Evolutionary conservation across 192 early-diverging fungal genomes (phyloP).

Genomic region (Ramicandelaber brevisporus): DNA sequence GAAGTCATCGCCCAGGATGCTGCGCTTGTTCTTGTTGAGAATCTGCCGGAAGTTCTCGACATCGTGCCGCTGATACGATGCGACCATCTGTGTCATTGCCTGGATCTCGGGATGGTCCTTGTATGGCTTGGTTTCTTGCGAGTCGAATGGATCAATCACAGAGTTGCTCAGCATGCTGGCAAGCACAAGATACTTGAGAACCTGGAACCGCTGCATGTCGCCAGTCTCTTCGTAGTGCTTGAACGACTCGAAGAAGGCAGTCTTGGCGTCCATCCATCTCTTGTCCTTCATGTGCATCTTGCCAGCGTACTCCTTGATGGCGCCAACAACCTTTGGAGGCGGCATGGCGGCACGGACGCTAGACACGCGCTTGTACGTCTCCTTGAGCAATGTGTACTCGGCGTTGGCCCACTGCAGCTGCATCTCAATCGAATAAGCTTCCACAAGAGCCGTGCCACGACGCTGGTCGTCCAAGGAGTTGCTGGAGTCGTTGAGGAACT

Average conservation of each 20-base stretch:
- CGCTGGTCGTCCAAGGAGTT: conserved; percentile 43
- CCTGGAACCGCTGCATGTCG: conserved; percentile 68
- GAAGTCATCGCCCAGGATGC: conserved; percentile 77
- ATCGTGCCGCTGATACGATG: conserved; percentile 72
- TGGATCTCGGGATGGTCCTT: conserved; percentile 76
- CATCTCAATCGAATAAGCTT: conserved; percentile 87
- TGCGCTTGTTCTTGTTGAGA: conserved; percentile 28
- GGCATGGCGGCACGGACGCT: conserved; percentile 81
- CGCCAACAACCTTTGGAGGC: conserved; percentile 87
- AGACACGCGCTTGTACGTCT: conserved; percentile 68
- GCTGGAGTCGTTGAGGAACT: conserved; percentile 6
- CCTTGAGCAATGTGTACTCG: conserved; percentile 72
- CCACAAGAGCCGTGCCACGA: conserved; percentile 78
- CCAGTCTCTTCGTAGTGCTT: conserved; percentile 97
- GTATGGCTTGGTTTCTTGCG: conserved; percentile 93
- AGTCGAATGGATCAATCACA: conserved; percentile 88
- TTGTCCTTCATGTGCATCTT: conserved; percentile 95
- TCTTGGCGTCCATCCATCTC: conserved; percentile 73
- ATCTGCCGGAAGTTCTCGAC: conserved; percentile 77
- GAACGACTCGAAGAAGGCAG: conserved; percentile 92
- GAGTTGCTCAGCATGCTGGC: conserved; percentile 93
- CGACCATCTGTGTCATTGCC: conserved; percentile 81
- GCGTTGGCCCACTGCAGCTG: conserved; percentile 84
- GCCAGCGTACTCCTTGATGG: conserved; percentile 89
- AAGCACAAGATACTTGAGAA: conserved; percentile 83